Base-by-base conservation (phyloP, 2,329 filamentous ascomycete genomes). In the Mycosphaerella arachidis region DNA sequence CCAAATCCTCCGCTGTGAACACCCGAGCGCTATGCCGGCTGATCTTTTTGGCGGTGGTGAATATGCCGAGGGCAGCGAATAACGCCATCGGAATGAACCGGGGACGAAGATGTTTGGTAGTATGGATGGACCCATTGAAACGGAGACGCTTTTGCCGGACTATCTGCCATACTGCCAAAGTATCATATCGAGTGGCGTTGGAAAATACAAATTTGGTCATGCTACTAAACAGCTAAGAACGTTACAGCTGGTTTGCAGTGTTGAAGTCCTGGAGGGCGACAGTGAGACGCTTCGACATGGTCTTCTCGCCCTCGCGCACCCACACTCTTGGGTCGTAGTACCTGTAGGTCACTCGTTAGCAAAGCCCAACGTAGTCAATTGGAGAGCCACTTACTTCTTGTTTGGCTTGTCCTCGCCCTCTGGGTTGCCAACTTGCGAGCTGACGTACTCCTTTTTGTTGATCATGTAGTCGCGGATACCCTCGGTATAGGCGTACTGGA, bases 351-450 rank as follows among this genome's bases (percentile, higher is more conserved):
- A 8, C 9, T 13, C 10, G 55, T 57, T 37, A 57, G 58, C 48
- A 18, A 43, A n/a, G 40, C 13, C 18, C 13, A 8, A n/a, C 13
- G 40, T n/a, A 13, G 43, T 10, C 24, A 20, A 61, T 67, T 46
- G 72, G 77, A 78, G 70, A 89, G 87, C 12, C 27, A 56, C 66
- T 55, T 65, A 73, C 70, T 97, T 97, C 90, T 99, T 99, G 87
- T 99, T 99, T 74, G 94, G 93, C 89, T 97, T 97, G 82, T 96
- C 91, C 20, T 86, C 87, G 63, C 93, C 92, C 54, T 97, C 92
- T 67, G 93, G 93, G 85, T 97, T 99, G 73, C 94, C 94, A 69
- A 99, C 89, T 73, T 91, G 85, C 62, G 83, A 86, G 81, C 84
- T 80, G 70, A 99, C 81, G 84, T 97, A 99, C 72, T 96, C 93